phyloP scores from a whole-genome alignment of 345 rosid genomes.

The Moringa oleifera region DNA sequence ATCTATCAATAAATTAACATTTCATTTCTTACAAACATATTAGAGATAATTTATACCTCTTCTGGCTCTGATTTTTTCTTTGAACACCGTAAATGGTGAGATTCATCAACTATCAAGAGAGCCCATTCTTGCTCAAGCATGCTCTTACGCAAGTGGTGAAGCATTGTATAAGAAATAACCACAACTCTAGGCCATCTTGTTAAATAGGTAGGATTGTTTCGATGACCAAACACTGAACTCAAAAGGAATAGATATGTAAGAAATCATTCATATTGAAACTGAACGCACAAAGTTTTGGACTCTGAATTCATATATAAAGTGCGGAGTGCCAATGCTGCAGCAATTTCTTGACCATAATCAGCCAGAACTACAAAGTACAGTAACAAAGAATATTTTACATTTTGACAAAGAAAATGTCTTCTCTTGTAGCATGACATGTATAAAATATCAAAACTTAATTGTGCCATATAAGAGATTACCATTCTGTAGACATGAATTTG shows the following conservation, averaged over 20 bases:
- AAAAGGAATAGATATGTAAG: constrained; percentile 7
- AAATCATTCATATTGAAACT: neutral
- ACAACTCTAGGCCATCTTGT: constrained; percentile 74
- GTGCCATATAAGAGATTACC: too few species aligned
- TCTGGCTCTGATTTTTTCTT: constrained; percentile 59
- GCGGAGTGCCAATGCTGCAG: neutral
- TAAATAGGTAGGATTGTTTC: constrained; percentile 60
- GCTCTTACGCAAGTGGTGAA: constrained; percentile 60
- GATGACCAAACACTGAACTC: constrained; percentile 81
- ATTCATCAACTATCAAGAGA: constrained; percentile 84
- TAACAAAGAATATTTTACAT: too few species aligned
- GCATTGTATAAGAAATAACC: constrained; percentile 90
- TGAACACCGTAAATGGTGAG: constrained; percentile 84
- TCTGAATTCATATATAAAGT: neutral
- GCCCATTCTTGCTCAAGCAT: constrained; percentile 83
- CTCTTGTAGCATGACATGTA: too few species aligned
- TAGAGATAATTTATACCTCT: constrained; percentile 47
- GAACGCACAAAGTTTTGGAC: neutral
- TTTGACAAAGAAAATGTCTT: too few species aligned
- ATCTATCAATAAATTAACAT: constrained; percentile 2
- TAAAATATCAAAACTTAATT: too few species aligned
- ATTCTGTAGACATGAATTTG: too few species aligned
- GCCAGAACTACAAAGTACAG: too few species aligned
- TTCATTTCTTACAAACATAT: neutral
- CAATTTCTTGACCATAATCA: neutral